Conservation (phyloP, 345 rosid genomes). For the Gossypium arboreum region DNA sequence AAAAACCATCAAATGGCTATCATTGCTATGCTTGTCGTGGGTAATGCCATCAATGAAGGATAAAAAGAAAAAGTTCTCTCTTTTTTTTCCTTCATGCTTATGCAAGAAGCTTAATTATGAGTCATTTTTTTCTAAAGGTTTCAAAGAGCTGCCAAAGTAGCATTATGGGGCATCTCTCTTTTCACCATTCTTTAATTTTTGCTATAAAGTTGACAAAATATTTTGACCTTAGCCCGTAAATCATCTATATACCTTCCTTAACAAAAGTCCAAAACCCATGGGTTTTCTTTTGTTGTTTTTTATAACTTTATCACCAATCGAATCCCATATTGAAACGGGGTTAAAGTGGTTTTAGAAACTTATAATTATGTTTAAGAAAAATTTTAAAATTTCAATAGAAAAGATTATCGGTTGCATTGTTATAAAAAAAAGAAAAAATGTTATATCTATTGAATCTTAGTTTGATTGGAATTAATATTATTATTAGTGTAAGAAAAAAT, state of each 20-base stretch:
- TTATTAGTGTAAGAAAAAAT: accelerated
- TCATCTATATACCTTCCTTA: constrained; percentile 12
- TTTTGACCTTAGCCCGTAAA: constrained; percentile 2
- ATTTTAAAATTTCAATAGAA: not conserved
- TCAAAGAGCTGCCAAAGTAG: constrained; percentile 16
- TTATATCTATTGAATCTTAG: not conserved
- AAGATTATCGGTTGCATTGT: not conserved
- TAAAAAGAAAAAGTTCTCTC: not conserved
- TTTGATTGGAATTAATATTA: no score
- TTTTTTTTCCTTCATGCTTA: constrained; percentile 17
- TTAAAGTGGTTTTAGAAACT: no score
- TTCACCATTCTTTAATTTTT: not conserved
- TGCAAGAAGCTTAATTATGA: constrained; percentile 20
- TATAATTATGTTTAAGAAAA: not conserved
- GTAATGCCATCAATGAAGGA: constrained; percentile 15
- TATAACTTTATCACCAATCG: not conserved
- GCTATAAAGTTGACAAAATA: not conserved
- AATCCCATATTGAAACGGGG: not conserved
- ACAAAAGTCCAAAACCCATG: not conserved
- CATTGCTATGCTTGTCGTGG: constrained; percentile 18
- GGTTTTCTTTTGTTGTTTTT: no score
- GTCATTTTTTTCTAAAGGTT: constrained; percentile 12
- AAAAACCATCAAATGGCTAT: constrained; percentile 14
- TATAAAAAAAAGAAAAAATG: not conserved
- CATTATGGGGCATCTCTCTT: constrained; percentile 10